Evolutionary conservation across 2,329 filamentous ascomycete species (phyloP), one percentile per base, ranked within the genome.

Genomic region (Huntiella abstrusa): DNA sequence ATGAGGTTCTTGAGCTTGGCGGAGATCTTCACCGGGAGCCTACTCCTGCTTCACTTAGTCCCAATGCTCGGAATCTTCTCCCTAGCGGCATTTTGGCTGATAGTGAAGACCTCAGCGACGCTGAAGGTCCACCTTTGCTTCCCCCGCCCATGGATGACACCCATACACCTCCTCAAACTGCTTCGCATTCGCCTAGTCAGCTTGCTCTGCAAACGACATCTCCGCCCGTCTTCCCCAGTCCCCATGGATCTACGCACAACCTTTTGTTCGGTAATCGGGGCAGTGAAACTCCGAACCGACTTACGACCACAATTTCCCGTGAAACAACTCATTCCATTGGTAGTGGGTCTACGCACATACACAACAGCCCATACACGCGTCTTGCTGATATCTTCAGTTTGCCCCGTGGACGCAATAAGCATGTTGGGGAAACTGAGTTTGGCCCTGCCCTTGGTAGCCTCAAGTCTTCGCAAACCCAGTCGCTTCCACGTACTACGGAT

Each of bases 391-490:
- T 77, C 3, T 59, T 83, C 33, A 44, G 12, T 28, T 75, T 81
- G 44, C 67, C 64, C 43, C 76, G 70, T 54, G 68, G 77, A 46
- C 73, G 77, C 43, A 75, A 74, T 38, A 28, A 42, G 22, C 33
- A 33, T 11, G 41, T 43, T 8, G 58, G 60, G 1, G 55, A 54
- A 5, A 69, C 73, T 6, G 71, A 73, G 28, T 69, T 75, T 28
- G 77, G 78, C 0, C 78, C 77, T 4, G 66, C 71, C 1, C 60
- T 86, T 5, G 83, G 83, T 1, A 76, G 71, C 15, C 63, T 87
- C 11, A 83, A 83, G 55, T 62, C 73, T 28, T 71, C 73, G 0
- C 81, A 88, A 57, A 86, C 81, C 54, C 81, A 84, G 56, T 88
- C 83, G 0, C 75, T 91, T 53, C 83, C 83, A 4, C 66, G 72